Base-by-base conservation (phyloP, 805 yeast genomes). In the Cyberlindnera suaveolens region DNA sequence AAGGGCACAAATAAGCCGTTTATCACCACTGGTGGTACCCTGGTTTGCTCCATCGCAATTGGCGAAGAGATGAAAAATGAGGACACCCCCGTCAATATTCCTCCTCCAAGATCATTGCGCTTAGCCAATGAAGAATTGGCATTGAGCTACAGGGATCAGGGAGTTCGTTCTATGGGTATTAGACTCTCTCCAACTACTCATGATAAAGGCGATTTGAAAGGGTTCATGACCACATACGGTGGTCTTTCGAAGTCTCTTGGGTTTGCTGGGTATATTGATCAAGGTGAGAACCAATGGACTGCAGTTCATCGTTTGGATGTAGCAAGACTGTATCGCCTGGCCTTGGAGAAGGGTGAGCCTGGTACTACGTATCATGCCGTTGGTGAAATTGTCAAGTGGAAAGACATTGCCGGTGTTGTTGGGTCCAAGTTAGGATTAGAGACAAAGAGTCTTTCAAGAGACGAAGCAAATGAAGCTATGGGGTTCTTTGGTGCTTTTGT, bases 101-200 rank as follows among this genome's bases (percentile, higher is more conserved):
- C 18, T n/a, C 15, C 29, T 4, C 18, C 34, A 1, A 15, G 33
- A 15, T 23, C 15, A n/a, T 13, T 18, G 3, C 51, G 66, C 38
- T 34, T 34, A 6, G 19, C 11, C 0, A 50, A 46, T 27, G 63
- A 56, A 37, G 31, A 41, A 14, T 16, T 42, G 7, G 51, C 45
- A 3, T 27, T 56, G 32, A 15, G 42, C 18, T 53, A 47, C 33
- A 48, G 45, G 14, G 49, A 49, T 3, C 51, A 54, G 38, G 63
- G 65, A 10, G 60, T 67, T 4, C 55, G 52, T 27, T 45, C 55
- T 4, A 38, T 44, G 39, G 7, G 45, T 16, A 44, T 67, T 2
- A 56, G 68, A 49, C 47, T 67, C 30, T 47, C 68, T n/a, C 64
- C 67, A 26, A 50, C 63, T 15, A n/a, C n/a, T n/a, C 71, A 67